Evolutionary conservation across 306 rosid species (phyloP), one percentile per base, ranked within the genome.

Genomic region (Elaeagnus macrophylla): DNA sequence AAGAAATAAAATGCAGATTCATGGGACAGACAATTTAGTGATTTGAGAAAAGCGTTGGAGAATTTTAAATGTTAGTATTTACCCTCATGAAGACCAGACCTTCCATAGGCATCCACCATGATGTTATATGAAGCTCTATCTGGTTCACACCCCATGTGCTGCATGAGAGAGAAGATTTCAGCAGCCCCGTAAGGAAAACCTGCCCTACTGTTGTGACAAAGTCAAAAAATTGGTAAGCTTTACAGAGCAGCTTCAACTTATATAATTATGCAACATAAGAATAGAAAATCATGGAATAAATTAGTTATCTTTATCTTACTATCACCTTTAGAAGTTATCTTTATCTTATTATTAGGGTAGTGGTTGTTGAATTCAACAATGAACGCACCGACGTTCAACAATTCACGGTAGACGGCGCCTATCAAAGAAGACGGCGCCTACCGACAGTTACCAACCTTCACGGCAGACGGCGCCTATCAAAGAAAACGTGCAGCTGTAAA

Each of bases 131-230:
- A 86, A 32, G 96, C 99, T 76, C 89, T 79, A 80, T 91, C 93
- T 40, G 99, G 95, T 80, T 91, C 99, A 80, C 96, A 87, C 45
- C 96, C 96, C 95, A 87, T 86, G 69, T 87, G 95, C 76, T 82
- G 93, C 96, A 87, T 84, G 18, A 91, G 79, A 48, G 99, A 91
- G 59, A 91, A 91, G 14, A 87, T 84, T 64, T 91, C 99, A 36
- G 95, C 89, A 39, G 99, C 93, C 8, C 93, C 99, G 32, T 80
- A 69, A 59, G 99, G 93, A 71, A 72, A 87, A 39, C 96, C 87
- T 76, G 93, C 96, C 61, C 99, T 95, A 59, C 99, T 91, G 79
- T 67, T 12, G 43, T 12, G 39, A 43, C 63, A 76, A 67, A 51
- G 6, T 39, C 25, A 66, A 40, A 8, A 41, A 0, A 37, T 39